phyloP scores from a whole-genome alignment of 257 asterid genomes.

The Jasminum sambac region DNA sequence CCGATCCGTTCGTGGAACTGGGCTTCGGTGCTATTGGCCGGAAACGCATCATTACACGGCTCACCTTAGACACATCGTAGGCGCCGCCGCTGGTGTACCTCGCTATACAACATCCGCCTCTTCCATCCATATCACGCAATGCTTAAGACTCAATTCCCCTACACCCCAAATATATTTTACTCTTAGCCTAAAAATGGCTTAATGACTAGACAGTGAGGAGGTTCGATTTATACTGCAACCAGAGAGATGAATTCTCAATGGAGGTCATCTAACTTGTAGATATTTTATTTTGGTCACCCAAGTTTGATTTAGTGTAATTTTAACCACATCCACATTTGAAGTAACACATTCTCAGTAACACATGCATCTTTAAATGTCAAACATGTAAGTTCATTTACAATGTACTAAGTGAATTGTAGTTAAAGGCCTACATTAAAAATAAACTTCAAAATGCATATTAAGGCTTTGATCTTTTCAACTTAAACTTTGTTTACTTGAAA shows the following conservation, averaged over 20 bases:
- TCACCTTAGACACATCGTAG: conserved; percentile 38
- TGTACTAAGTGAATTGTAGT: no score
- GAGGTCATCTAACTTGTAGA: neutral
- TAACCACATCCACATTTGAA: no score
- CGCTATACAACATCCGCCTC: conserved; percentile 76
- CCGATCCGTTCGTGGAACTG: conserved; percentile 24
- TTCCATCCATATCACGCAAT: conserved; percentile 39
- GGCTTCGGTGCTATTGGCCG: conserved; percentile 94
- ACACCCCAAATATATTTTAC: neutral
- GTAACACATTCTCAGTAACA: no score
- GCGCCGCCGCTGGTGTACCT: conserved; percentile 42
- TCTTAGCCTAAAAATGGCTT: neutral
- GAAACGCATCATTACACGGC: conserved; percentile 57
- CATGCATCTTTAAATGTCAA: no score
- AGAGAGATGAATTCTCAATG: neutral
- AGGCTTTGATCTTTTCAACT: no score
- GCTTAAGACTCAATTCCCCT: neutral
- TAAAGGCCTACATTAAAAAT: no score
- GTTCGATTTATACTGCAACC: neutral
- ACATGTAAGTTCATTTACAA: no score
- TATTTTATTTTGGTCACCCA: neutral
- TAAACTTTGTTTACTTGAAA: no score
- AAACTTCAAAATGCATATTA: no score
- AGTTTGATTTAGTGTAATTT: neutral
- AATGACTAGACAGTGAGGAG: no score